phyloP scores from a whole-genome alignment of 495 filamentous ascomycete species.

The Aspergillus nidulans region DNA sequence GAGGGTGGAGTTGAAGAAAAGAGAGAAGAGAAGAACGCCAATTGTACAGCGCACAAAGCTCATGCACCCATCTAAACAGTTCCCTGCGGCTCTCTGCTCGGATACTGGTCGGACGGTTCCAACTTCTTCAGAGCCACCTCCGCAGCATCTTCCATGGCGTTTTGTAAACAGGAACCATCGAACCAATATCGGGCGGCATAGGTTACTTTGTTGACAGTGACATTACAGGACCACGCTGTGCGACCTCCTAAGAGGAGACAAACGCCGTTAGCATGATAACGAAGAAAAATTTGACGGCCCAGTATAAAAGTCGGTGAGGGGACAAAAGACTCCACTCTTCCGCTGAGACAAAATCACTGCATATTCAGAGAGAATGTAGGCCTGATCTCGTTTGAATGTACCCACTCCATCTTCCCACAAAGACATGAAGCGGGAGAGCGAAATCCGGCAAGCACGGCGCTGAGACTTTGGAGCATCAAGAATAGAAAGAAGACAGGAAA shows the following conservation, averaged over 20 bases:
- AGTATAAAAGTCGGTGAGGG: constrained; percentile 42
- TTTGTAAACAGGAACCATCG: constrained; percentile 78
- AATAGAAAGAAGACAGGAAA: constrained; percentile 2
- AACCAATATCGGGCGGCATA: constrained; percentile 82
- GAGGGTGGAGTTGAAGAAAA: constrained; percentile 7
- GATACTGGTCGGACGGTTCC: constrained; percentile 14
- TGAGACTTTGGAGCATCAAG: neutral
- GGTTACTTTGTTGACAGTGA: constrained; percentile 52
- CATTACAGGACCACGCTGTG: constrained; percentile 81
- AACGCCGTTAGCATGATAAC: constrained; percentile 14
- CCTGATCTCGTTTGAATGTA: neutral
- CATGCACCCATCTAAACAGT: neutral
- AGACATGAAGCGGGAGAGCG: neutral
- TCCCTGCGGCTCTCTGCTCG: neutral
- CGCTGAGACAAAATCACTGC: constrained; percentile 18
- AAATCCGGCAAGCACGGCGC: neutral
- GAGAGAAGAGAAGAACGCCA: constrained; percentile 11
- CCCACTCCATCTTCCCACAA: neutral
- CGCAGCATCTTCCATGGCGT: constrained; percentile 87
- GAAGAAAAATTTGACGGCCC: neutral
- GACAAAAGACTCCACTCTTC: constrained; percentile 25
- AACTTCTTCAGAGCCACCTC: constrained; percentile 59
- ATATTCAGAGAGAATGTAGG: neutral
- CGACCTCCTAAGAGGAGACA: constrained; percentile 61
- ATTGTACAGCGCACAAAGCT: constrained; percentile 11